Base-by-base conservation (phyloP, 345 rosid genomes). In the Cardamine chenopodiifolia region DNA sequence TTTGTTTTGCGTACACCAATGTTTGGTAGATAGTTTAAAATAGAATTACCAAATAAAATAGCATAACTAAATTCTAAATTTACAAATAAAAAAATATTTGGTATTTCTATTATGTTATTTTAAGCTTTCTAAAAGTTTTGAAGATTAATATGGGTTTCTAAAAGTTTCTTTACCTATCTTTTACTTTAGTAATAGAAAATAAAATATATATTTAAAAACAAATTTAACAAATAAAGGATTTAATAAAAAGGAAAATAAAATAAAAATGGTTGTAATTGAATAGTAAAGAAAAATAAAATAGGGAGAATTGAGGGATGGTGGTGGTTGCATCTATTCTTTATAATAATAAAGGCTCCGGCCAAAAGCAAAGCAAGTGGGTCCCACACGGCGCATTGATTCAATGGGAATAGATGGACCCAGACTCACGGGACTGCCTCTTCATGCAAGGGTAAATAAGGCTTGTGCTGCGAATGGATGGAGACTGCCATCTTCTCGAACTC, bases 321-420 rank as follows among this genome's bases (percentile, higher is more conserved):
- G 67, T 60, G 39, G 70, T 52, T 62, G 62, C 70, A 72, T 28
- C 29, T 26, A 18, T 62, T 37, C n/a, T 64, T 63, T 26, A 8
- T 26, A 55, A 40, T 4, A 40, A 4, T n/a, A 73, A 65, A 74
- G 59, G 31, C 8, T 53, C 48, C 35, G 71, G 77, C 62, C 76
- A 25, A 57, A 74, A 74, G 72, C 60, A 74, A 74, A 8, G 61
- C 25, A 66, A 3, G 52, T 60, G 54, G 78, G 78, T 48, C 73
- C 72, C 48, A 18, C 5, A 8, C 7, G 42, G 26, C 22, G 60
- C n/a, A n/a, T n/a, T n/a, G n/a, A n/a, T n/a, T n/a, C n/a, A n/a
- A n/a, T n/a, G n/a, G n/a, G n/a, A n/a, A n/a, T n/a, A n/a, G n/a
- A n/a, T n/a, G n/a, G n/a, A n/a, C n/a, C n/a, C n/a, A n/a, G n/a